Conservation (phyloP, 2,329 filamentous ascomycete species). For the Drechmeria coniospora region DNA sequence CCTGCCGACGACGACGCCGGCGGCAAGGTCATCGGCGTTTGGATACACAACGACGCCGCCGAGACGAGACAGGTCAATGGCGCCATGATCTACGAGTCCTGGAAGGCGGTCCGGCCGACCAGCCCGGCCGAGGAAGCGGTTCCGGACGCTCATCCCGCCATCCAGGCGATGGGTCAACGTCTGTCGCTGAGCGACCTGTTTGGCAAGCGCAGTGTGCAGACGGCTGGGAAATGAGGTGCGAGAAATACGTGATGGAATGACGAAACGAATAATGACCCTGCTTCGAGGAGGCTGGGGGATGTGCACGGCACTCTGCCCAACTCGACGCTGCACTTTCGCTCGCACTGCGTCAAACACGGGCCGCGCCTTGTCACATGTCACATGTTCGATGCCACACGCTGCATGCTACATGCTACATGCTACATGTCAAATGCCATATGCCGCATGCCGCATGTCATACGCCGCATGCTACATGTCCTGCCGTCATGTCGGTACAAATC, state of each 20-base stretch:
- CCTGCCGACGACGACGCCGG: conserved; percentile 17
- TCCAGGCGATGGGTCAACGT: conserved; percentile 27
- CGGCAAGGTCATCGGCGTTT: conserved; percentile 34
- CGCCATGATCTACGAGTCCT: conserved; percentile 26
- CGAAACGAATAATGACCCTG: background rate
- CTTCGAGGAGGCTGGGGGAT: no score
- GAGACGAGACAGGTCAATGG: conserved; percentile 26
- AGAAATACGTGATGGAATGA: background rate
- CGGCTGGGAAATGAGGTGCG: conserved; percentile 5
- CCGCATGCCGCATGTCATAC: no score
- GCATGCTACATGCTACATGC: no score
- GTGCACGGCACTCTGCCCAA: no score
- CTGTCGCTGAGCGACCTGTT: conserved; percentile 32
- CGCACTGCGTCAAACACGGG: no score
- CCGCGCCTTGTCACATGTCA: no score
- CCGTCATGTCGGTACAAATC: no score
- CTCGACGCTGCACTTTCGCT: no score
- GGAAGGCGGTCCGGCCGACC: conserved; percentile 20
- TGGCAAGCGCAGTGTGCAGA: conserved; percentile 13
- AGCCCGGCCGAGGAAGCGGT: conserved; percentile 13
- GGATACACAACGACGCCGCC: conserved; percentile 36
- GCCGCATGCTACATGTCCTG: no score
- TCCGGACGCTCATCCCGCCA: conserved; percentile 23
- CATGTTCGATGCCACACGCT: no score
- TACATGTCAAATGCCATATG: no score